These are phyloP conservation scores for Moniliella sp. DNA, from an alignment of 1,284 basidiomycete species.

Conservation along the genomic window DNA sequence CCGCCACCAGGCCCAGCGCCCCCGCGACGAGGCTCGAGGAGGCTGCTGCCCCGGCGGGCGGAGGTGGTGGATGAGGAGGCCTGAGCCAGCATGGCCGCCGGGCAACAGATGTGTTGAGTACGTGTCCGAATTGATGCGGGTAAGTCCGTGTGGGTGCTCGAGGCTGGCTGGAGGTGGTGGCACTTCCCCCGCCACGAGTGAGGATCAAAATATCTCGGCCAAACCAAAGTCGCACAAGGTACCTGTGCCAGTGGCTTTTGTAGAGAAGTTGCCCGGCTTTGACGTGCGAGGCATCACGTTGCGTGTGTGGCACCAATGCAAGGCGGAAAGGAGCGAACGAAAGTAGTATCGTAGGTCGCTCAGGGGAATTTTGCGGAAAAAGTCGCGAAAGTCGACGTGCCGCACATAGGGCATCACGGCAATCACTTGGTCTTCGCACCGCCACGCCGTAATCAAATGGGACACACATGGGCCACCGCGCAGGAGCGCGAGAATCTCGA, in stretches of 20 bases:
- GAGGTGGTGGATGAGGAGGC: too few relatives aligned
- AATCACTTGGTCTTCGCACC: slow-evolving; percentile 74
- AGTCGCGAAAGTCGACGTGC: slow-evolving; percentile 76
- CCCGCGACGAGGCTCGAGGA: too few relatives aligned
- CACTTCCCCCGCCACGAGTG: slow-evolving; percentile 32
- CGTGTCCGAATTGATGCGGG: slow-evolving; percentile 16
- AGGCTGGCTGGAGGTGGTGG: slow-evolving; percentile 24
- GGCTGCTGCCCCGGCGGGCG: too few relatives aligned
- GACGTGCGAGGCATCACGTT: slow-evolving; percentile 88
- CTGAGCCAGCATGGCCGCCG: background rate
- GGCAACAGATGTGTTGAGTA: slow-evolving; percentile 6
- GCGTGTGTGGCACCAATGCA: slow-evolving; percentile 69
- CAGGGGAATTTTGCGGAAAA: slow-evolving; percentile 50
- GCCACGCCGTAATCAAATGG: slow-evolving; percentile 87
- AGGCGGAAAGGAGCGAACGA: slow-evolving; percentile 66
- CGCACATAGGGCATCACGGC: slow-evolving; percentile 81
- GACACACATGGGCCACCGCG: too few relatives aligned
- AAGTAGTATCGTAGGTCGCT: slow-evolving; percentile 65
- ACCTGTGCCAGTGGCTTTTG: slow-evolving; percentile 61
- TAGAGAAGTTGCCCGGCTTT: slow-evolving; percentile 96
- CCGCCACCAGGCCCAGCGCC: too few relatives aligned
- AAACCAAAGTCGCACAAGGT: slow-evolving; percentile 87
- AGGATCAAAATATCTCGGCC: too few relatives aligned
- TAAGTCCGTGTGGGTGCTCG: slow-evolving; percentile 17
- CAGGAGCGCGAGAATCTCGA: slow-evolving; percentile 67